Percentiles rank a stretch among this genome's conserved stretches.
phyloP scores from a whole-genome alignment of 2,329 filamentous ascomycete species.

The Hymenoscyphus infarciens region DNA sequence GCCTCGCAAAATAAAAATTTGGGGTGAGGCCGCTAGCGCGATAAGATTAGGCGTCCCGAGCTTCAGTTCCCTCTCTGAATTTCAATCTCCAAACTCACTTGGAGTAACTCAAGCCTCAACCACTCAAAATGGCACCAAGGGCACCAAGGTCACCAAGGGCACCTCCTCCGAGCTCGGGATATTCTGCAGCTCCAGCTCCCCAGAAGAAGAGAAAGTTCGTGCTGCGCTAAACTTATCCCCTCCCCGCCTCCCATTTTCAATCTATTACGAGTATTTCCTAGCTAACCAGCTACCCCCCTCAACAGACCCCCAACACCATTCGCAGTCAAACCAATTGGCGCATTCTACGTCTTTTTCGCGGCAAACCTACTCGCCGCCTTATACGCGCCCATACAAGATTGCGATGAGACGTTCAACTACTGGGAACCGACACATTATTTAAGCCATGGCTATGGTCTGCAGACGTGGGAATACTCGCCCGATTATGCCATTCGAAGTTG shows the following conservation, averaged over 20 bases:
- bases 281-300: conserved; percentile 19
- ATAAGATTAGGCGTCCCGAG: not conserved
- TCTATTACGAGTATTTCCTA: not conserved
- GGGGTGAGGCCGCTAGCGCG: not conserved
- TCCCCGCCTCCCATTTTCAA: too few relatives aligned
- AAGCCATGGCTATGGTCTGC: conserved; percentile 84
- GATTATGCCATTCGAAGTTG: conserved; percentile 93
- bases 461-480: conserved; percentile 98
- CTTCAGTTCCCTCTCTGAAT: not conserved
- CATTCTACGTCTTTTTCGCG: conserved; percentile 75
- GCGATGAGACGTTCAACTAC: conserved; percentile 98
- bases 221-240: not conserved
- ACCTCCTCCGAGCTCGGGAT: conserved; percentile 10
- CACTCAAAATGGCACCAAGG: conserved; percentile 41
- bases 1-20: conserved; percentile 12
- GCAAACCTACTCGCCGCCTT: conserved; percentile 73
- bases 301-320: conserved; percentile 48
- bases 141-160: conserved; percentile 36
- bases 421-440: conserved; percentile 98
- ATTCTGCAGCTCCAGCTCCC: conserved; percentile 13
- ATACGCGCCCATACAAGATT: conserved; percentile 92
- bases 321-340: conserved; percentile 66
- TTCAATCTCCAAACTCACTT: not conserved
- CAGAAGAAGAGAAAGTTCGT: conserved; percentile 28
- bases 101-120: not conserved